Percentiles rank a stretch among this genome's conserved stretches.
Conservation (phyloP, 768 basidiomycete species). For the Favolaschia claudopus region DNA sequence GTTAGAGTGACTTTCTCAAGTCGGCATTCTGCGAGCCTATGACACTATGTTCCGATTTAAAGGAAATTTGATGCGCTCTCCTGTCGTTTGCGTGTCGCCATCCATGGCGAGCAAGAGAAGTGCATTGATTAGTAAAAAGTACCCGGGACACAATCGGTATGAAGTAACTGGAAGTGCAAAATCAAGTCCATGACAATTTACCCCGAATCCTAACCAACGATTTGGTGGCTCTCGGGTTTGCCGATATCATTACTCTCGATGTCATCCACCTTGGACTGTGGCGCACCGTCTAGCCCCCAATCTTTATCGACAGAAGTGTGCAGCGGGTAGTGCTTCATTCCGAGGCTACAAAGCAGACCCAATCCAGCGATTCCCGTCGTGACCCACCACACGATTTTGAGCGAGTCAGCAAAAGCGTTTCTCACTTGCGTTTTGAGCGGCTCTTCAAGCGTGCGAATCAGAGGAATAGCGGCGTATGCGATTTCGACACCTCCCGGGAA, state of each 20-base stretch:
- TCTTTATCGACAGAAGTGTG: conserved; percentile 35
- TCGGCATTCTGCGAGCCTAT: too few species aligned
- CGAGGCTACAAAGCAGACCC: conserved; percentile 32
- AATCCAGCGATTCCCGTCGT: conserved; percentile 36
- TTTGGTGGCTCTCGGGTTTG: too few species aligned
- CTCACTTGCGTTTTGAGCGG: conserved; percentile 36
- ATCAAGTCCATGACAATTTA: too few species aligned
- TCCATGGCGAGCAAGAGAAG: too few species aligned
- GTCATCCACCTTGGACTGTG: not conserved
- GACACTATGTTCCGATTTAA: too few species aligned
- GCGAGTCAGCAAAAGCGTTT: conserved; percentile 38
- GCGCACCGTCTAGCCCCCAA: conserved; percentile 34
- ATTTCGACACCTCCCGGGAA: conserved; percentile 32
- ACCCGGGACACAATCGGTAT: too few species aligned
- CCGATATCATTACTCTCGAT: not conserved
- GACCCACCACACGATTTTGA: conserved; percentile 39
- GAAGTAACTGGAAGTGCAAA: too few species aligned
- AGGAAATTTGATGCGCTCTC: too few species aligned
- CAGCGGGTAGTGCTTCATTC: conserved; percentile 38
- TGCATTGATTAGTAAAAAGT: too few species aligned
- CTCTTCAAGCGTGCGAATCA: conserved; percentile 30
- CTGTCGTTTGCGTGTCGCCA: too few species aligned
- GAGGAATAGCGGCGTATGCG: conserved; percentile 37
- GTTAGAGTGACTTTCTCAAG: too few species aligned
- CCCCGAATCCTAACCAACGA: too few species aligned